Evolutionary conservation across 2,329 filamentous ascomycete species (phyloP).

Genomic region (Aulographum hederae): DNA sequence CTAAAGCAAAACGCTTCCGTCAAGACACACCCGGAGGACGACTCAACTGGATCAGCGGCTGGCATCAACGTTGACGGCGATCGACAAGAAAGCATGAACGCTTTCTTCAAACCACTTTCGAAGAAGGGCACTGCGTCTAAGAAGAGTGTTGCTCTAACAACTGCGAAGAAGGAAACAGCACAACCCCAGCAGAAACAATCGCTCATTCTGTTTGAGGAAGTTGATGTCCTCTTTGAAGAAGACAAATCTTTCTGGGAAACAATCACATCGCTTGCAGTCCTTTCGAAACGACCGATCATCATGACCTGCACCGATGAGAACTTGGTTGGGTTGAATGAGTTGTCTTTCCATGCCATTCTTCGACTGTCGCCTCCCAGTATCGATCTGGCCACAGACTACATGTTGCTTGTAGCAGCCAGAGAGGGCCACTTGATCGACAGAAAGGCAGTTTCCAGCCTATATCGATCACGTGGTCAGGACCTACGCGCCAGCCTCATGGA

Average conservation of each 20-base stretch:
- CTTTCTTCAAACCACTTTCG: conserved; percentile 48
- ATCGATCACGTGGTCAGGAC: conserved; percentile 49
- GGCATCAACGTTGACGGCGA: conserved; percentile 43
- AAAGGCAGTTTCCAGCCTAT: conserved; percentile 49
- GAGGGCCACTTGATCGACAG: conserved; percentile 70
- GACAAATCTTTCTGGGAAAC: conserved; percentile 91
- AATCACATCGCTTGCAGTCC: conserved; percentile 55
- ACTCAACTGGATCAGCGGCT: conserved; percentile 20
- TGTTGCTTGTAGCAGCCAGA: conserved; percentile 66
- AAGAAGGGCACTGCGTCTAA: conserved; percentile 11
- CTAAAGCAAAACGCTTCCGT: conserved; percentile 14
- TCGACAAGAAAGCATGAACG: conserved; percentile 61
- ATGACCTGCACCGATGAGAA: conserved; percentile 89
- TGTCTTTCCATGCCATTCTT: conserved; percentile 74
- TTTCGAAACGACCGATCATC: conserved; percentile 81
- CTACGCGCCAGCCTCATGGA: conserved; percentile 68
- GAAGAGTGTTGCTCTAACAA: conserved; percentile 7
- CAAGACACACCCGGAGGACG: conserved; percentile 12
- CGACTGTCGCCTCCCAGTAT: conserved; percentile 49
- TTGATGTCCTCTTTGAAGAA: conserved; percentile 84
- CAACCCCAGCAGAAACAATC: conserved; percentile 51
- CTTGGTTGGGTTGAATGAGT: conserved; percentile 53
- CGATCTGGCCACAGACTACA: conserved; percentile 57
- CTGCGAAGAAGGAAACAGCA: conserved; percentile 10
- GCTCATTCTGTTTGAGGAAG: conserved; percentile 83